Evolutionary conservation across 139 green algal species (phyloP), one percentile per base, ranked within the genome.

Genomic region (Picocystis salinarum): DNA sequence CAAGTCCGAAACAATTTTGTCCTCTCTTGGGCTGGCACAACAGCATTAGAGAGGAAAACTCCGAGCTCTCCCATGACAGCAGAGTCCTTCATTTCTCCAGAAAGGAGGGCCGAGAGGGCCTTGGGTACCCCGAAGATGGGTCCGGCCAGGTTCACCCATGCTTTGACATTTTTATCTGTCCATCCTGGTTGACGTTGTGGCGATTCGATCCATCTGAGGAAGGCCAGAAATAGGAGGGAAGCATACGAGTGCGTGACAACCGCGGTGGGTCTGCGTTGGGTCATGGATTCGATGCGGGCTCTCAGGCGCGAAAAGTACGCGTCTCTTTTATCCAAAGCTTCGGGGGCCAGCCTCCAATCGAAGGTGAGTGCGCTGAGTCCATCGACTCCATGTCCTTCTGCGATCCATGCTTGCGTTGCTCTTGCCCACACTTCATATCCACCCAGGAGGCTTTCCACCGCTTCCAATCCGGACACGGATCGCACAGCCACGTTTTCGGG

Each of bases 341-440:
- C 47, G 5, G 80, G 53, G 2, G 66, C 60, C 52, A 90, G 65
- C 15, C 77, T 55, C 77, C 76, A 90, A 51, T 90, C 77, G 47
- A 79, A 86, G 6, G 73, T 55, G 48, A 67, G 49, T 5, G 58
- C 60, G 12, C 62, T 58, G 42, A 64, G 0, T 55, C 69, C 19
- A 83, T 50, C 5, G 58, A 54, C 46, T 80, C 62, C 27, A 83
- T 69, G 17, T 81, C 30, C 52, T 75, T 75, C 17, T n/a, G n/a
- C n/a, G n/a, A n/a, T n/a, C n/a, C n/a, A n/a, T n/a, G n/a, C n/a
- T n/a, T n/a, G n/a, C n/a, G n/a, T n/a, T n/a, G n/a, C n/a, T n/a
- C n/a, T n/a, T n/a, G 50, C 66, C 70, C 75, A 87, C 40, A 87
- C 74, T 46, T 56, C 60, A 45, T 70, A 71, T 30, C 61, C 57